phyloP scores from a whole-genome alignment of 2,329 filamentous ascomycete species.

The Epichloe typhina region DNA sequence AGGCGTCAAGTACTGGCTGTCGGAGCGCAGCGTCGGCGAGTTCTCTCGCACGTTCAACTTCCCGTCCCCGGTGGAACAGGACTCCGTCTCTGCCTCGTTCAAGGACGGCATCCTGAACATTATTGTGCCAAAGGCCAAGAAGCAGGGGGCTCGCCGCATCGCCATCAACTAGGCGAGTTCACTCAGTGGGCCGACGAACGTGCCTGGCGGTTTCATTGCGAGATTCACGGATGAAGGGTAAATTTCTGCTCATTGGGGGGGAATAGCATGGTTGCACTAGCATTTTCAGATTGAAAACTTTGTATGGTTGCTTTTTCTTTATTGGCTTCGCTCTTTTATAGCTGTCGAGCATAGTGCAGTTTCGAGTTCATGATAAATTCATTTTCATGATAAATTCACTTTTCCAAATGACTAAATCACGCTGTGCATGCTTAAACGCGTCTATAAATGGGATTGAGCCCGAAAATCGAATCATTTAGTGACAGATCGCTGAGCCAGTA shows the following conservation, averaged over 20 bases:
- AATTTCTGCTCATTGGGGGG: not conserved
- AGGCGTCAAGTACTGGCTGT: constrained; percentile 50
- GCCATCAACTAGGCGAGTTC: constrained; percentile 10
- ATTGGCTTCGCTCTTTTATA: too few species aligned
- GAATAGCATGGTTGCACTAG: not conserved
- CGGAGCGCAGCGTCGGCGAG: constrained; percentile 47
- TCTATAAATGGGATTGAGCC: too few species aligned
- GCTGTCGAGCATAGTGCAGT: too few species aligned
- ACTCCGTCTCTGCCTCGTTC: constrained; percentile 44
- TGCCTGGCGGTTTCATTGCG: not conserved
- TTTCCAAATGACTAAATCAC: too few species aligned
- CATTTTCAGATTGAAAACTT: not conserved
- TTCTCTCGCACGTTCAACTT: constrained; percentile 55
- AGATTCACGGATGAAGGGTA: not conserved
- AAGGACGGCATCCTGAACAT: constrained; percentile 50
- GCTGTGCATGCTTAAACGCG: too few species aligned
- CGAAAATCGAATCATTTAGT: too few species aligned
- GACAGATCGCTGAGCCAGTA: too few species aligned
- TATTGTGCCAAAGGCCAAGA: constrained; percentile 33
- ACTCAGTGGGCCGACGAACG: not conserved
- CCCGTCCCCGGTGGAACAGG: constrained; percentile 43
- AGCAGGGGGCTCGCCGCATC: constrained; percentile 13
- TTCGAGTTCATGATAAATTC: too few species aligned
- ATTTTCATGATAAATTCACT: too few species aligned
- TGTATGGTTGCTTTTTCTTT: too few species aligned